phyloP scores from a whole-genome alignment of 140 eudicot species.

The Erigeron philadelphicus region DNA sequence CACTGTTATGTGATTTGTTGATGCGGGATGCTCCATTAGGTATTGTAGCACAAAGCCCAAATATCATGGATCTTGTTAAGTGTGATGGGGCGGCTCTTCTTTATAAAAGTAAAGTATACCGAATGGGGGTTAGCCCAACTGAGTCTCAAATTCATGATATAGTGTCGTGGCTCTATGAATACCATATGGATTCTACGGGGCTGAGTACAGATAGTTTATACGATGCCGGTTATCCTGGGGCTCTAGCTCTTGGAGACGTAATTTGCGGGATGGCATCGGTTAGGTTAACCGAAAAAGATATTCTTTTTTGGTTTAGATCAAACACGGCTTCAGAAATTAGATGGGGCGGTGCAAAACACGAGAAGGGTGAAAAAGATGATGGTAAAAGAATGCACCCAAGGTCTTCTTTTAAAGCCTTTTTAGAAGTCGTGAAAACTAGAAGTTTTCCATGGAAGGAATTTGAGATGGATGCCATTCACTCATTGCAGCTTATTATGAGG shows the following conservation, averaged over 20 bases:
- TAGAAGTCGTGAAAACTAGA: constrained; percentile 84
- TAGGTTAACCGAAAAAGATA: constrained; percentile 54
- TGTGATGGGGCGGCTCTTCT: constrained; percentile 84
- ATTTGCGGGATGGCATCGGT: constrained; percentile 97
- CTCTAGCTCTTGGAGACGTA: constrained; percentile 73
- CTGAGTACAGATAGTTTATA: constrained; percentile 85
- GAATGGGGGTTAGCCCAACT: constrained; percentile 66
- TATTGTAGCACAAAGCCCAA: constrained; percentile 79
- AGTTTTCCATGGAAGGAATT: constrained; percentile 84
- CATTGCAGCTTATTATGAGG: constrained; percentile 80
- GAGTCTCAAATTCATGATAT: constrained; percentile 68
- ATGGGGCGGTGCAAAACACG: constrained; percentile 98
- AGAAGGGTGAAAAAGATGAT: constrained; percentile 71
- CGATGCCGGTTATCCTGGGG: constrained; percentile 94
- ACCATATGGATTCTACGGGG: constrained; percentile 89
- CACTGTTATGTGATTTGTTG: constrained; percentile 81
- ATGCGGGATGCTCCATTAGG: constrained; percentile 86
- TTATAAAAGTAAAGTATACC: constrained; percentile 48
- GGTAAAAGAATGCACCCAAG: constrained; percentile 87
- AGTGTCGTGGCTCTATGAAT: constrained; percentile 68
- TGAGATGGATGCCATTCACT: constrained; percentile 98
- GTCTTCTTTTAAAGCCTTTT: constrained; percentile 88
- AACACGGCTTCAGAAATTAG: constrained; percentile 76
- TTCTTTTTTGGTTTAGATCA: constrained; percentile 92
- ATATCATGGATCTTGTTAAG: constrained; percentile 87